Percentiles rank a stretch among this genome's conserved stretches.
phyloP scores from a whole-genome alignment of 2,329 filamentous ascomycete genomes.

The Elsinoe perseae region DNA sequence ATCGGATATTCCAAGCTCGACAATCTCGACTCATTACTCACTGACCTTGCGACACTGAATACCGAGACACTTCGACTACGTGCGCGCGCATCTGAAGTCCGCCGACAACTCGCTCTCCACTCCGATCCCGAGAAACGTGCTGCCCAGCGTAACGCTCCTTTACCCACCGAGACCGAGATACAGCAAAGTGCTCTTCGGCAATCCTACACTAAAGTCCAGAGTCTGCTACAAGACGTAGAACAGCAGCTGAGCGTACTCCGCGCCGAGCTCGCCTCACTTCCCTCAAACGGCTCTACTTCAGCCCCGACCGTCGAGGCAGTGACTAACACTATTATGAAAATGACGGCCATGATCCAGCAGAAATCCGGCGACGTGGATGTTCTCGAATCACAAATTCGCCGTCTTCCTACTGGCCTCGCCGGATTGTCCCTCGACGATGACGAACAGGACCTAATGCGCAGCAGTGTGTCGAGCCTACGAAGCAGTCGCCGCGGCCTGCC shows the following conservation, averaged over 20 bases:
- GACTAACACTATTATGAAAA: conserved; percentile 80
- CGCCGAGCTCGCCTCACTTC: conserved; percentile 60
- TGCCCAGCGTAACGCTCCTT: conserved; percentile 59
- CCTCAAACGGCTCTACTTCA: conserved; percentile 33
- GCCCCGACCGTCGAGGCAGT: conserved; percentile 87
- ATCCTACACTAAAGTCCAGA: conserved; percentile 66
- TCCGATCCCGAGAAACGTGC: conserved; percentile 60
- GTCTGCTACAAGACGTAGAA: conserved; percentile 68
- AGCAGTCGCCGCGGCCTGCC: conserved; percentile 22
- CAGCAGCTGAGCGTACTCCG: conserved; percentile 71
- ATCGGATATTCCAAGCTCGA: conserved; percentile 63
- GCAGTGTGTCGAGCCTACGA: conserved; percentile 25
- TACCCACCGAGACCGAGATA: conserved; percentile 75
- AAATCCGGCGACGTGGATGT: conserved; percentile 86
- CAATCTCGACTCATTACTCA: conserved; percentile 60
- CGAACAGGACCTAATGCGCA: conserved; percentile 30
- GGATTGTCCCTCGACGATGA: conserved; percentile 26
- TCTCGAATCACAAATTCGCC: conserved; percentile 77
- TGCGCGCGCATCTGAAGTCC: conserved; percentile 68
- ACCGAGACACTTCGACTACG: conserved; percentile 65
- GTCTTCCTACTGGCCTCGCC: conserved; percentile 40
- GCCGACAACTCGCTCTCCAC: conserved; percentile 62
- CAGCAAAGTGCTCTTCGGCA: conserved; percentile 78
- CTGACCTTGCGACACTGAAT: conserved; percentile 58
- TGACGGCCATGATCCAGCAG: conserved; percentile 88